These are phyloP conservation scores for Pseudopyrenochaeta lycopersici DNA, from an alignment of 2,329 filamentous ascomycete species.

Conservation along the genomic window DNA sequence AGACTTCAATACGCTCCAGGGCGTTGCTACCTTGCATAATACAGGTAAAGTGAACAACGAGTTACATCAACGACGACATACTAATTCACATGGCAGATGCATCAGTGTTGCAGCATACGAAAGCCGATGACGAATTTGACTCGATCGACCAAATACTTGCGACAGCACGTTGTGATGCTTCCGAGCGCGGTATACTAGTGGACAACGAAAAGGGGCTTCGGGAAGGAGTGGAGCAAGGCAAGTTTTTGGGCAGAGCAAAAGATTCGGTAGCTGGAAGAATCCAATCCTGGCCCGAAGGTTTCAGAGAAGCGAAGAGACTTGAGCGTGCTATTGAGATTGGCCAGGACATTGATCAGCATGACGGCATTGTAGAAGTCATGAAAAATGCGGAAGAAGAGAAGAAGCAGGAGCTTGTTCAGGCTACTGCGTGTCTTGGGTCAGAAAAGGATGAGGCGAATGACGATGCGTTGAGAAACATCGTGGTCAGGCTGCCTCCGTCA, in stretches of 20 bases:
- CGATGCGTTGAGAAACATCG: no score
- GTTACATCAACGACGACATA: no score
- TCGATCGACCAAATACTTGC: neutral
- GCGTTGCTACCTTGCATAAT: neutral
- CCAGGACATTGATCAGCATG: neutral
- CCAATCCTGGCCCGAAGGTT: neutral
- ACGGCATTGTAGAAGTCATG: neutral
- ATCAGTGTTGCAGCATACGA: neutral
- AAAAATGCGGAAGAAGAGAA: neutral
- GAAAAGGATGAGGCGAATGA: neutral
- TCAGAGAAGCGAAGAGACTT: neutral
- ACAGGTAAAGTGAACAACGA: neutral
- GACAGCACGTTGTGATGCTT: slow-evolving; percentile 4
- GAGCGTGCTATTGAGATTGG: neutral
- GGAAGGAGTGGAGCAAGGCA: neutral
- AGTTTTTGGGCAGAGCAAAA: neutral
- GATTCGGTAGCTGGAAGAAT: neutral
- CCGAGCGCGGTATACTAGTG: slow-evolving; percentile 1
- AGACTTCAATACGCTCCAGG: neutral
- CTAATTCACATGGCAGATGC: neutral
- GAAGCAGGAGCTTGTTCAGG: neutral
- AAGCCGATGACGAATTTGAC: neutral
- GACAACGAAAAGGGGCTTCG: neutral
- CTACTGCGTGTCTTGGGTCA: neutral
- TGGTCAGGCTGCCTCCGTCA: neutral